phyloP scores from a whole-genome alignment of 495 filamentous ascomycete genomes.

The Aspergillus homomorphus region DNA sequence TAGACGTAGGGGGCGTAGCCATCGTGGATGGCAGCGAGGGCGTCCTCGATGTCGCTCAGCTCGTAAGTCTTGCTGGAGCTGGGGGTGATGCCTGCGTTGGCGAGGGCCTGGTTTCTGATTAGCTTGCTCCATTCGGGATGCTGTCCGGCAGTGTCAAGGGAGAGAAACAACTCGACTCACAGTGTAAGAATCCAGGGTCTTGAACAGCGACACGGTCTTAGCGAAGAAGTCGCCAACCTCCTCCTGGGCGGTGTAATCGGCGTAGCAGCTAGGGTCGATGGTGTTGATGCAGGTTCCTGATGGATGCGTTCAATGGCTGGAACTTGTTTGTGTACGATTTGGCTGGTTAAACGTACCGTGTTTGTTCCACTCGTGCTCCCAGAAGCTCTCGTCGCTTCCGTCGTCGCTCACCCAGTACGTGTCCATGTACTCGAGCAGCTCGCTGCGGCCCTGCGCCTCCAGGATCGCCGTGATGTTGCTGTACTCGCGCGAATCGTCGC shows the following conservation, averaged over 20 bases:
- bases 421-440: slow-evolving; percentile 66
- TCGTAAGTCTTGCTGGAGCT: slow-evolving; percentile 58
- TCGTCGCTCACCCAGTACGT: slow-evolving; percentile 64
- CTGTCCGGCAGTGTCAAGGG: background rate
- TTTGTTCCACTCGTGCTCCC: slow-evolving; percentile 81
- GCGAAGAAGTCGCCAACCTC: slow-evolving; percentile 60
- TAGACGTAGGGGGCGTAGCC: slow-evolving; percentile 60
- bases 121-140: background rate
- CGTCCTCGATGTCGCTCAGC: slow-evolving; percentile 54
- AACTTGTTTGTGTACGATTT: background rate
- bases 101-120: slow-evolving; percentile 45
- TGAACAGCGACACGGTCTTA: slow-evolving; percentile 57
- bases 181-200: slow-evolving; percentile 55
- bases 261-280: slow-evolving; percentile 71
- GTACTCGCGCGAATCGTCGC: slow-evolving; percentile 61
- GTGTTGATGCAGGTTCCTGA: slow-evolving; percentile 53
- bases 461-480: slow-evolving; percentile 65
- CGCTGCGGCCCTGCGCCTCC: slow-evolving; percentile 49
- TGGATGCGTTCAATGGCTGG: background rate
- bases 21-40: slow-evolving; percentile 53
- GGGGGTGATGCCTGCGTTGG: slow-evolving; percentile 62
- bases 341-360: slow-evolving; percentile 45
- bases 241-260: slow-evolving; percentile 53
- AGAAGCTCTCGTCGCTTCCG: slow-evolving; percentile 58
- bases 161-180: background rate